phyloP scores from a whole-genome alignment of 75 land plant species.

The Pinus taeda region DNA sequence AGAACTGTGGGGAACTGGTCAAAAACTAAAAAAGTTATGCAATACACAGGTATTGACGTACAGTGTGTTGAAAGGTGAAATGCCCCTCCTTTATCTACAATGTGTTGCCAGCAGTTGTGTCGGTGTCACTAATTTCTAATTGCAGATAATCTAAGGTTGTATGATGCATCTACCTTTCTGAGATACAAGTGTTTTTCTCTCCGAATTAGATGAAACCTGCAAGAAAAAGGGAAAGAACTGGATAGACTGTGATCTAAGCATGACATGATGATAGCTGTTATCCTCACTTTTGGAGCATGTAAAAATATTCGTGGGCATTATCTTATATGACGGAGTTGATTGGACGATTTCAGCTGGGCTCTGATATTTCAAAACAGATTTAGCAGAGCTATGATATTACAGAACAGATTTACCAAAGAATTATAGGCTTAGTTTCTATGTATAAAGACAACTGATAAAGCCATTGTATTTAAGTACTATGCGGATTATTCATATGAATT shows the following conservation, averaged over 20 bases:
- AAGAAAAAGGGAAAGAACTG: not conserved
- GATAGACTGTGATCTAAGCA: not conserved
- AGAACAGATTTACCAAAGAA: not conserved
- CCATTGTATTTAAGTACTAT: not conserved
- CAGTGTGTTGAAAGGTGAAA: not conserved
- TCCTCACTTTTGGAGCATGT: not conserved
- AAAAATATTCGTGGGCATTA: not conserved
- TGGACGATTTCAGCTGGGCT: not conserved
- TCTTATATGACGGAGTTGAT: not conserved
- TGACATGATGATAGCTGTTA: not conserved
- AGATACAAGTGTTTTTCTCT: not conserved
- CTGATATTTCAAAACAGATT: not conserved
- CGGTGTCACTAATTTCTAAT: not conserved
- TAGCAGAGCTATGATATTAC: not conserved
- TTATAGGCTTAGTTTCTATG: not conserved
- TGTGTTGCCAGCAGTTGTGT: not conserved
- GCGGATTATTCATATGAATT: no score
- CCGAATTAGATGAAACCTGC: not conserved
- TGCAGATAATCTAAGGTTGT: not conserved
- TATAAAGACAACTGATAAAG: not conserved
- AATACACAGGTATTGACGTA: not conserved
- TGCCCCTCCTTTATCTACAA: not conserved
- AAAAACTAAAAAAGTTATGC: not conserved
- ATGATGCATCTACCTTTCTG: not conserved
- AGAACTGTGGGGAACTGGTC: not conserved